Conservation (phyloP, 1,284 basidiomycete genomes). For the Trichosporon sp. region DNA sequence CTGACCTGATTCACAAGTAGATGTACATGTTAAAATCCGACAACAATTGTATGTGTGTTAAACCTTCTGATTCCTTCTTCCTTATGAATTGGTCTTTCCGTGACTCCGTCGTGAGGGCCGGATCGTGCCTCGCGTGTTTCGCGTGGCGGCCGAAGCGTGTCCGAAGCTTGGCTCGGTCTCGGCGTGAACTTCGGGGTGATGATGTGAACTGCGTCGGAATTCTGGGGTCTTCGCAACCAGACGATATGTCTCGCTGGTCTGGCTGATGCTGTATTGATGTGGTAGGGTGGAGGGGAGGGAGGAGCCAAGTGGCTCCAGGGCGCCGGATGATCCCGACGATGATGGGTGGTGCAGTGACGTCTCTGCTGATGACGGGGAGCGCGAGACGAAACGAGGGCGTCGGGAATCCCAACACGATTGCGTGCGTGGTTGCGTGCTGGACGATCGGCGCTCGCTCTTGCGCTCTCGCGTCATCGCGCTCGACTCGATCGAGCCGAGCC, state of each 20-base stretch:
- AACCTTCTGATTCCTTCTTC: too few relatives aligned
- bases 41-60: too few relatives aligned
- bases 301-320: neutral
- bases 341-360: neutral
- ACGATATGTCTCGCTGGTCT: neutral
- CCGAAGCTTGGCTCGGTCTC: neutral
- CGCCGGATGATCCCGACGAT: neutral
- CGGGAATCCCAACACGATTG: too few relatives aligned
- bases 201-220: conserved; percentile 2
- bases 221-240: neutral
- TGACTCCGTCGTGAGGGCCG: too few relatives aligned
- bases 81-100: too few relatives aligned
- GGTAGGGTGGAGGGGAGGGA: neutral
- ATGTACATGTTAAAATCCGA: too few relatives aligned
- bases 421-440: neutral
- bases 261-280: too few relatives aligned
- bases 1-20: too few relatives aligned
- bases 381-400: neutral
- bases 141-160: neutral
- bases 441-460: neutral
- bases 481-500: neutral
- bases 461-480: neutral
- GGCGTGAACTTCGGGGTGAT: neutral
- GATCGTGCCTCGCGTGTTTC: neutral
- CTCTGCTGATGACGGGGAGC: neutral